These are phyloP conservation scores for Pachyrhizus erosus DNA, from an alignment of 306 rosid genomes.

Conservation along the genomic window DNA sequence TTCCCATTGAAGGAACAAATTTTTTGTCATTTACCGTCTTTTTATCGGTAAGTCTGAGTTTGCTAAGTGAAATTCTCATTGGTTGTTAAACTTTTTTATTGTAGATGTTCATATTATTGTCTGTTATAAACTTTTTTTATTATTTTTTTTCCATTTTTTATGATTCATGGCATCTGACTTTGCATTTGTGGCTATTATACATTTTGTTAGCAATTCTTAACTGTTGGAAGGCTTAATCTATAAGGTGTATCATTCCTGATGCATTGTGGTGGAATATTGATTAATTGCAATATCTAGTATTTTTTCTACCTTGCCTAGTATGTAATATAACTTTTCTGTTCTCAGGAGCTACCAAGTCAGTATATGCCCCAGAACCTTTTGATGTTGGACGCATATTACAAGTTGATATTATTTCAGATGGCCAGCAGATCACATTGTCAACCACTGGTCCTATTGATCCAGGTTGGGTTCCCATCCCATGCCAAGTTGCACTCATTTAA, in stretches of 20 bases:
- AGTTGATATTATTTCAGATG: slow-evolving; percentile 61
- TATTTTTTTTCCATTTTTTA: no score
- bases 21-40: no score
- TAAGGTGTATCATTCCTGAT: background rate
- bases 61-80: no score
- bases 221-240: slow-evolving; percentile 1
- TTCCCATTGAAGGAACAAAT: no score
- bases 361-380: slow-evolving; percentile 89
- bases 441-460: slow-evolving; percentile 87
- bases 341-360: slow-evolving; percentile 82
- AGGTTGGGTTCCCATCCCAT: slow-evolving; percentile 58
- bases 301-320: background rate
- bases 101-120: background rate
- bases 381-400: slow-evolving; percentile 83
- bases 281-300: slow-evolving; percentile 9
- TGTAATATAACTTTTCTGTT: slow-evolving; percentile 37
- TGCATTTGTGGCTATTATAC: no score
- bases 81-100: background rate
- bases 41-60: no score
- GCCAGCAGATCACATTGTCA: slow-evolving; percentile 58
- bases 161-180: background rate
- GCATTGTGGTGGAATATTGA: slow-evolving; percentile 3
- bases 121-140: background rate
- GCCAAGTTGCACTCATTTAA: slow-evolving; percentile 12
- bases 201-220: background rate